Base-by-base conservation (phyloP, 106 monocot genomes). In the Posidonia australis region DNA sequence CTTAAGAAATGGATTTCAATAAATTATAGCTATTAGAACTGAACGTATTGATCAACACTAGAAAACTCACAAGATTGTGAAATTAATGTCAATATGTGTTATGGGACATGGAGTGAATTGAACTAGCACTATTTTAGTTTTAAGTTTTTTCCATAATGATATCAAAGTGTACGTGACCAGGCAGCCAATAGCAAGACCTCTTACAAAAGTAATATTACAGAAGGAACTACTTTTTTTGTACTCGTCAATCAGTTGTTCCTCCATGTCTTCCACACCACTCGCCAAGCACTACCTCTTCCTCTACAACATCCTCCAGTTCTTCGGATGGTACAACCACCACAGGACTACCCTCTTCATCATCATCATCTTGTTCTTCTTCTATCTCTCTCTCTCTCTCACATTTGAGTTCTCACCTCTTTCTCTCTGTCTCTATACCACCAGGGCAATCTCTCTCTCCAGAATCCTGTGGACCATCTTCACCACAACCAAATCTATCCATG, bases 241-340 rank as follows among this genome's bases (percentile, higher is more conserved):
- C 36, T 20, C 3, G n/a, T n/a, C n/a, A n/a, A n/a, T n/a, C n/a
- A n/a, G n/a, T n/a, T n/a, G n/a, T n/a, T 36, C 36, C 5, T 36
- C 36, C 16, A 28, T 31, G 22, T 20, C 52, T 36, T 2, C 30
- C 19, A 26, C 59, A 62, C 80, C 48, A 23, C 52, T 31, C 3
- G 68, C 79, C 6, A 79, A 75, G 71, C 82, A 82, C 60, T 93
- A 93, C 70, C 92, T 88, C 49, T 54, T 86, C 0, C 64, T 55
- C 56, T 93, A 93, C 79, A 93, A 93, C 72, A 72, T 80, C 68
- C 70, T 88, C 54, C 92, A 88, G 67, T 64, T 16, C 30, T 16
- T 88, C 36, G 92, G 88, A 60, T 93, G 92, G 92, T 92, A 36
- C 36, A 2, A 36, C 36, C 7, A 7, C 36, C 36, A 7, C 36